Evolutionary conservation across 2,329 filamentous ascomycete genomes (phyloP).

Genomic region (Aspergillus alliaceus): DNA sequence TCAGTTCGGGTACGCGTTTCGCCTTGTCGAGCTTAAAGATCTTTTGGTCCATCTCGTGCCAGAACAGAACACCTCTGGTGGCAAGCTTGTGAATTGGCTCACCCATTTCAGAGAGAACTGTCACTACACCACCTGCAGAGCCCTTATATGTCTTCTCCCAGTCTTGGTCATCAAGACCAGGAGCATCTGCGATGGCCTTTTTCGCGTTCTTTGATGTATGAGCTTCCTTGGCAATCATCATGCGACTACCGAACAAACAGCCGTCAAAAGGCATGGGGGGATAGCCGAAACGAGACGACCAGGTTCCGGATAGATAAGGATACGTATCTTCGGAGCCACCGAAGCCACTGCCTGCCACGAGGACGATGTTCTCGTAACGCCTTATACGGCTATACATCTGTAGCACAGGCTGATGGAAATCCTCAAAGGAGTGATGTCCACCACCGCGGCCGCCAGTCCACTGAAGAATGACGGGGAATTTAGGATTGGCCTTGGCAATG

Average conservation of each 20-base stretch:
- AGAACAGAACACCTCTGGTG: constrained; percentile 92
- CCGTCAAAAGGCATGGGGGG: constrained; percentile 93
- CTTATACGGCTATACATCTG: constrained; percentile 90
- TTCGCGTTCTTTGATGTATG: constrained; percentile 85
- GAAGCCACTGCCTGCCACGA: constrained; percentile 87
- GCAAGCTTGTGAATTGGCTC: constrained; percentile 99
- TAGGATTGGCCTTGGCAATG: constrained; percentile 86
- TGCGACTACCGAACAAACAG: constrained; percentile 83
- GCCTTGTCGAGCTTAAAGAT: constrained; percentile 96
- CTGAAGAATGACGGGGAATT: constrained; percentile 84
- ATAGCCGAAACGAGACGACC: constrained; percentile 84
- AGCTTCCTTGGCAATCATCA: constrained; percentile 92
- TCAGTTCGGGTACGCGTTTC: constrained; percentile 82
- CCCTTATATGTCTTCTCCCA: constrained; percentile 96
- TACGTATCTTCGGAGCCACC: constrained; percentile 88
- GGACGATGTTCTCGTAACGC: constrained; percentile 79
- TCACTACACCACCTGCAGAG: constrained; percentile 88
- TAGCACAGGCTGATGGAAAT: constrained; percentile 88
- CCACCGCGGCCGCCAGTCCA: constrained; percentile 93
- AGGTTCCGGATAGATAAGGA: constrained; percentile 83
- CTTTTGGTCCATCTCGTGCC: constrained; percentile 98
- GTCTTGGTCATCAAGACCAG: constrained; percentile 74
- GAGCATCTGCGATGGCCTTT: constrained; percentile 83
- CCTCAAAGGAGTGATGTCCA: constrained; percentile 90
- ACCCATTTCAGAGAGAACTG: constrained; percentile 97